These are phyloP conservation scores for Actinidia arguta DNA, from an alignment of 179 eudicot species.

Conservation along the genomic window DNA sequence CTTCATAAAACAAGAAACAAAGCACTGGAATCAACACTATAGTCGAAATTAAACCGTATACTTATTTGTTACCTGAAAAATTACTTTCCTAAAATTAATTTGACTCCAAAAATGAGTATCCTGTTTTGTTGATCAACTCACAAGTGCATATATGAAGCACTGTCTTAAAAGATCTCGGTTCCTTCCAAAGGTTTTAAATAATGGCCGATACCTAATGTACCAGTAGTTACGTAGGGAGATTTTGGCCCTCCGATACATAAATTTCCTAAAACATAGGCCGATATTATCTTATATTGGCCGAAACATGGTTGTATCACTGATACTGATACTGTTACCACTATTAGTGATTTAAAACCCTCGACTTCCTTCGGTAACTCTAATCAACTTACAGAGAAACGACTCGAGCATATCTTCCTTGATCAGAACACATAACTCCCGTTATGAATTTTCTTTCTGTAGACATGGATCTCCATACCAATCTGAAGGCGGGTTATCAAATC, in stretches of 20 bases:
- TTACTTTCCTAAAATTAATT: background rate
- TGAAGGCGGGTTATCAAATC: constrained; percentile 54
- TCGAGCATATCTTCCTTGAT: constrained; percentile 34
- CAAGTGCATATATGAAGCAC: background rate
- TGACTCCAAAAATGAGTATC: background rate
- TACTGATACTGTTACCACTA: no score
- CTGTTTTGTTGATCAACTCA: background rate
- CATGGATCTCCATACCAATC: constrained; percentile 99
- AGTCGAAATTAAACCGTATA: background rate
- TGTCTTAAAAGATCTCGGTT: background rate
- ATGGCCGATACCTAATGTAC: no score
- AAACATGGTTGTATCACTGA: no score
- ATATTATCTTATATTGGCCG: no score
- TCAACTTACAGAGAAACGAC: constrained; percentile 70
- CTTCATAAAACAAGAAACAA: constrained; percentile 38
- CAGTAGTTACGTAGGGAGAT: no score
- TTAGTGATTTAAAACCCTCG: no score
- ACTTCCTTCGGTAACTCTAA: no score
- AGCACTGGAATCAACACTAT: background rate
- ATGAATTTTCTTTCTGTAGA: constrained; percentile 61
- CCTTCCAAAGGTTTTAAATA: no score
- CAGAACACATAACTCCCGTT: constrained; percentile 70
- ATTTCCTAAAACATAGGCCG: no score
- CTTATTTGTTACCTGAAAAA: background rate
- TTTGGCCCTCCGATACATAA: no score